Evolutionary conservation across 176 grass and related monocot species (phyloP).

Genomic region (bread wheat (Triticum aestivum)): DNA sequence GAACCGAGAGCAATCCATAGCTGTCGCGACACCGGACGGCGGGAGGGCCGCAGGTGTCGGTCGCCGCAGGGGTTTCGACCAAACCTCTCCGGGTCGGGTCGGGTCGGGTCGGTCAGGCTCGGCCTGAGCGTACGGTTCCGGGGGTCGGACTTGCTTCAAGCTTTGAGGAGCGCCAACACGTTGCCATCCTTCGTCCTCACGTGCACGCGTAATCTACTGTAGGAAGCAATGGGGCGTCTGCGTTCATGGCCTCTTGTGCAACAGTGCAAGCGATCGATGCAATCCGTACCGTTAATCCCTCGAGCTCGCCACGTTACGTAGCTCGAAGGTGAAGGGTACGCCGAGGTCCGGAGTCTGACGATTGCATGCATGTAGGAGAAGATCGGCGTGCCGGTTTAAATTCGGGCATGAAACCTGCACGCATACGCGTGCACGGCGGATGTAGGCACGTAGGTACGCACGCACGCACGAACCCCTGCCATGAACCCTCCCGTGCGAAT

Average conservation of each 20-base stretch:
- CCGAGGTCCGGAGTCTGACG: neutral
- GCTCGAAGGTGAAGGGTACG: neutral
- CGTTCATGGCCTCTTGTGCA: no score
- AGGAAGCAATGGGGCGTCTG: no score
- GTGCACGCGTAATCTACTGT: neutral
- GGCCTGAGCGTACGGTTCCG: neutral
- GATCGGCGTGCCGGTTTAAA: neutral
- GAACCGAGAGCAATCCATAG: neutral
- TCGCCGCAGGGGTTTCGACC: neutral
- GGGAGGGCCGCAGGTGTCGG: neutral
- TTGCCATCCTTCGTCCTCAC: neutral
- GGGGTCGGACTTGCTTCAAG: conserved; percentile 8
- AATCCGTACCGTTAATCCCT: neutral
- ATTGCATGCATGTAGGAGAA: neutral
- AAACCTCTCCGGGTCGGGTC: no score
- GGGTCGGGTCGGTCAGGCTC: neutral
- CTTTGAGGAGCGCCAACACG: neutral
- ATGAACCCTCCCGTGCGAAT: neutral
- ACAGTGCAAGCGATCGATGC: neutral
- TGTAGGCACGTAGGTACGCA: neutral
- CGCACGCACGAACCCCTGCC: neutral
- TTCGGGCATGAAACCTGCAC: neutral
- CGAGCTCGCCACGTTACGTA: neutral
- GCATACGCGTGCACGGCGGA: conserved; percentile 8
- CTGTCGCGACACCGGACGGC: neutral